phyloP scores from a whole-genome alignment of 768 basidiomycete species.

The Lyophyllum semitale region DNA sequence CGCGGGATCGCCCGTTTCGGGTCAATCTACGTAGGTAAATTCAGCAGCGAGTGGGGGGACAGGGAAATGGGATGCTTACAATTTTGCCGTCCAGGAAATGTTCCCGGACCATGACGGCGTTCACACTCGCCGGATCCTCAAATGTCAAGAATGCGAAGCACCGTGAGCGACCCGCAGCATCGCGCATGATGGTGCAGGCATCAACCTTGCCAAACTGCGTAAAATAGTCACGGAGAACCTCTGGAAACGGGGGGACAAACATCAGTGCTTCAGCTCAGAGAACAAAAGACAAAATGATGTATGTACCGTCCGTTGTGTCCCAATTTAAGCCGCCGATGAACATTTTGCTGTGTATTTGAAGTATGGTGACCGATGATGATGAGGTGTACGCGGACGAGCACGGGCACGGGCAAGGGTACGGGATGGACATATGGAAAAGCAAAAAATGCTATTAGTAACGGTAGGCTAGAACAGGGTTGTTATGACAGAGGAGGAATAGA shows the following conservation, averaged over 20 bases:
- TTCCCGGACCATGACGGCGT: slow-evolving; percentile 93
- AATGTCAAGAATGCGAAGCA: slow-evolving; percentile 99
- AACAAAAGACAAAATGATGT: slow-evolving; percentile 36
- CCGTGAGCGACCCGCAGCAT: slow-evolving; percentile 89
- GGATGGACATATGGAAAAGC: slow-evolving; percentile 44
- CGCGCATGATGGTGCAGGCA: slow-evolving; percentile 98
- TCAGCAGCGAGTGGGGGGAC: neutral
- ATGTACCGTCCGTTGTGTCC: slow-evolving; percentile 98
- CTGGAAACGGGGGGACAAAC: slow-evolving; percentile 40
- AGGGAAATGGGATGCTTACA: slow-evolving; percentile 52
- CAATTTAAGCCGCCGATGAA: slow-evolving; percentile 99
- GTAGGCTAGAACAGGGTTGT: slow-evolving; percentile 69
- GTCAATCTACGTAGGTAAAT: slow-evolving; percentile 75
- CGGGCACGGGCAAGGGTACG: slow-evolving; percentile 23
- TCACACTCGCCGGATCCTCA: slow-evolving; percentile 89
- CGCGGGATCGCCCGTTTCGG: slow-evolving; percentile 99
- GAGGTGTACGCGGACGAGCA: slow-evolving; percentile 21
- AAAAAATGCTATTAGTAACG: slow-evolving; percentile 80
- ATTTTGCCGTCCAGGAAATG: slow-evolving; percentile 97
- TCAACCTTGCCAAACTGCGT: slow-evolving; percentile 96
- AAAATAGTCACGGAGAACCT: slow-evolving; percentile 84
- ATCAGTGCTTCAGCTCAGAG: slow-evolving; percentile 41
- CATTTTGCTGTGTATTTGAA: slow-evolving; percentile 82
- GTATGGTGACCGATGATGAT: slow-evolving; percentile 2
- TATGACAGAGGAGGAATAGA: slow-evolving; percentile 60